Conservation (phyloP, 805 yeast genomes). For the Wickerhamomyces queroliae region DNA sequence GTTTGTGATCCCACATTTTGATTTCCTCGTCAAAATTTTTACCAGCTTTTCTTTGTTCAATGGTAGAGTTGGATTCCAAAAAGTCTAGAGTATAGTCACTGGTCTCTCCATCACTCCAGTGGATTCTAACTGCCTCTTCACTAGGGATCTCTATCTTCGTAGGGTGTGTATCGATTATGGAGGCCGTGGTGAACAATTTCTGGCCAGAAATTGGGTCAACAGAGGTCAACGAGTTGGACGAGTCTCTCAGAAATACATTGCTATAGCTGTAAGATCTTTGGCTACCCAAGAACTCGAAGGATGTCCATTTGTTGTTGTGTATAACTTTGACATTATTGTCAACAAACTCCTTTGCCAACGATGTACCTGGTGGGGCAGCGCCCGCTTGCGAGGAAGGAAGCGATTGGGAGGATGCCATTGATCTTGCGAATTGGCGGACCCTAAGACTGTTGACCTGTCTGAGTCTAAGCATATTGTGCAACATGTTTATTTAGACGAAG, state of each 20-base stretch:
- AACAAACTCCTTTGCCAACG: background rate
- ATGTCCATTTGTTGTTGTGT: background rate
- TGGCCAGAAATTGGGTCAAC: constrained; percentile 54
- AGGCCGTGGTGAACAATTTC: constrained; percentile 58
- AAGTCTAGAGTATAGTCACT: constrained; percentile 40
- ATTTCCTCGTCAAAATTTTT: constrained; percentile 33
- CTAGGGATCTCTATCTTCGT: constrained; percentile 27
- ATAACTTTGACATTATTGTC: background rate
- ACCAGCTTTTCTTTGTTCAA: constrained; percentile 21
- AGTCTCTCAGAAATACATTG: constrained; percentile 59
- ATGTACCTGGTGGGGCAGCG: too few relatives aligned
- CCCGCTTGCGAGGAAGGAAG: too few relatives aligned
- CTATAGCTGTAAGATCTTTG: constrained; percentile 21
- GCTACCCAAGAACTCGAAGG: background rate
- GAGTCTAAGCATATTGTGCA: too few relatives aligned
- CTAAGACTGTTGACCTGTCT: too few relatives aligned
- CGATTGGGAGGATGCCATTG: too few relatives aligned
- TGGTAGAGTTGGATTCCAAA: constrained; percentile 36
- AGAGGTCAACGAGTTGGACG: constrained; percentile 43
- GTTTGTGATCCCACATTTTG: constrained; percentile 38
- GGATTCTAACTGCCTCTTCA: constrained; percentile 32
- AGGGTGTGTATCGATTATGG: constrained; percentile 31
- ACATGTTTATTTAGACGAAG: too few relatives aligned
- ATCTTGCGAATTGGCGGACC: too few relatives aligned
- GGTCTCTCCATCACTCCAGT: constrained; percentile 42